These are phyloP conservation scores for Chloroidium sp. DNA, from an alignment of 163 green algal species.

Conservation along the genomic window DNA sequence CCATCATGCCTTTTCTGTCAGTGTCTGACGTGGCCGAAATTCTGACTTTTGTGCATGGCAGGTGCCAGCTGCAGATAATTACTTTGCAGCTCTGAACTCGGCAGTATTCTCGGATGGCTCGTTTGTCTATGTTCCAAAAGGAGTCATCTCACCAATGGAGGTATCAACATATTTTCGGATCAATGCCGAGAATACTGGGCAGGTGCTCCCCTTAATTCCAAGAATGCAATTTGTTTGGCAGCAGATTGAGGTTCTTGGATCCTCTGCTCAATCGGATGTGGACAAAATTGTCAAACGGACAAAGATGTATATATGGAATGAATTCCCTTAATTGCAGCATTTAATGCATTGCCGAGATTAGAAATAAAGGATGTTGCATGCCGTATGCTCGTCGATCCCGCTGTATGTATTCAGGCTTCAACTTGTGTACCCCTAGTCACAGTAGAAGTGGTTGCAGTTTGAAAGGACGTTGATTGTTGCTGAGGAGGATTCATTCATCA, in stretches of 20 bases:
- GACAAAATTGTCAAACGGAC: too few species aligned
- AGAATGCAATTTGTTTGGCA: too few species aligned
- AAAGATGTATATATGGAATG: too few species aligned
- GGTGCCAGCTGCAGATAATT: conserved; percentile 96
- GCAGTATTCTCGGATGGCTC: conserved; percentile 98
- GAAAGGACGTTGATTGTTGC: conserved; percentile 96
- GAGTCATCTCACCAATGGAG: conserved; percentile 94
- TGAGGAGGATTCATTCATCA: conserved; percentile 89
- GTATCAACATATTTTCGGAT: conserved; percentile 99
- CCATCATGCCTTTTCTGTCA: not conserved
- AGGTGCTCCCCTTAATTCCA: conserved; percentile 30
- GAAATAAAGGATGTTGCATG: too few species aligned
- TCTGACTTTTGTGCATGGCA: conserved; percentile 16
- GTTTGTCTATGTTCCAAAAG: conserved; percentile 98
- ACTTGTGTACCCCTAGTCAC: too few species aligned
- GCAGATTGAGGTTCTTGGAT: too few species aligned
- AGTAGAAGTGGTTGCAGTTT: conserved; percentile 59
- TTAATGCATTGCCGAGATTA: too few species aligned
- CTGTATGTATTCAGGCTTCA: too few species aligned
- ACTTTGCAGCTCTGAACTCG: conserved; percentile 94
- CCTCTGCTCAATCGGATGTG: too few species aligned
- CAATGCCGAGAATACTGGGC: conserved; percentile 93
- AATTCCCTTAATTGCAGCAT: too few species aligned
- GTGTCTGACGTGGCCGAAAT: too few species aligned
- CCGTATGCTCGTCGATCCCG: too few species aligned